These are phyloP conservation scores for Aspergillus egyptiacus DNA, from an alignment of 495 filamentous ascomycete species.

Conservation along the genomic window DNA sequence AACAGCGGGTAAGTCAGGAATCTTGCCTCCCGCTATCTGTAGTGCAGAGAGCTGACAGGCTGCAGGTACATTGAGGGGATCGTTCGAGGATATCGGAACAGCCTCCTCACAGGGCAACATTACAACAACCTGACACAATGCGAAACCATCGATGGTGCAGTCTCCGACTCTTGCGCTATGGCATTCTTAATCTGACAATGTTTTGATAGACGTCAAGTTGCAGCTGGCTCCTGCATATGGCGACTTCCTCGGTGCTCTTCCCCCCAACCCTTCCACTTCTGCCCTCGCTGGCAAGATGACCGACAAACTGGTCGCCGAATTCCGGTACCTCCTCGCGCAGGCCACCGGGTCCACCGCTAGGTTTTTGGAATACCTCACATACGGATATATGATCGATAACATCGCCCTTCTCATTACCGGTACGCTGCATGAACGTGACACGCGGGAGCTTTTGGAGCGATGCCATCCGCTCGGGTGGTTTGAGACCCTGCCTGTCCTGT, in stretches of 20 bases:
- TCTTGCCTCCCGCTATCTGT: not conserved
- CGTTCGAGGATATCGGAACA: slow-evolving; percentile 93
- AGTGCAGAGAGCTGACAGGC: not conserved
- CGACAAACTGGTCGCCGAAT: slow-evolving; percentile 96
- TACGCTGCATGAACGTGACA: slow-evolving; percentile 95
- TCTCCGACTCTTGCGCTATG: not conserved
- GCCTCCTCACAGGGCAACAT: slow-evolving; percentile 81
- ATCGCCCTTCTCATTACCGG: slow-evolving; percentile 97
- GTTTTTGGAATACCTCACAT: slow-evolving; percentile 96
- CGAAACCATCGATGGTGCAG: slow-evolving; percentile 91
- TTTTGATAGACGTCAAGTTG: slow-evolving; percentile 77
- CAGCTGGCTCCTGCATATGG: slow-evolving; percentile 95
- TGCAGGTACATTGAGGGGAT: slow-evolving; percentile 90
- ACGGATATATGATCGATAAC: slow-evolving; percentile 99
- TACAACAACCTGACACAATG: slow-evolving; percentile 97
- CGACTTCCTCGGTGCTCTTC: slow-evolving; percentile 90
- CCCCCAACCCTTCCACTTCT: slow-evolving; percentile 95
- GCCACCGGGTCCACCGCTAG: slow-evolving; percentile 82
- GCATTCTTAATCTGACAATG: not conserved
- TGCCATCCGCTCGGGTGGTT: slow-evolving; percentile 99
- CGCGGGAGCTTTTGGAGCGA: slow-evolving; percentile 86
- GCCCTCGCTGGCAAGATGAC: slow-evolving; percentile 90
- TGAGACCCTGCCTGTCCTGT: slow-evolving; percentile 96
- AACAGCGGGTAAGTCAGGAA: slow-evolving; percentile 68
- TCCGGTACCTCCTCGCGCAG: slow-evolving; percentile 90